Evolutionary conservation across 305 asterid genomes (phyloP).

Genomic region (Solanum hybrid): DNA sequence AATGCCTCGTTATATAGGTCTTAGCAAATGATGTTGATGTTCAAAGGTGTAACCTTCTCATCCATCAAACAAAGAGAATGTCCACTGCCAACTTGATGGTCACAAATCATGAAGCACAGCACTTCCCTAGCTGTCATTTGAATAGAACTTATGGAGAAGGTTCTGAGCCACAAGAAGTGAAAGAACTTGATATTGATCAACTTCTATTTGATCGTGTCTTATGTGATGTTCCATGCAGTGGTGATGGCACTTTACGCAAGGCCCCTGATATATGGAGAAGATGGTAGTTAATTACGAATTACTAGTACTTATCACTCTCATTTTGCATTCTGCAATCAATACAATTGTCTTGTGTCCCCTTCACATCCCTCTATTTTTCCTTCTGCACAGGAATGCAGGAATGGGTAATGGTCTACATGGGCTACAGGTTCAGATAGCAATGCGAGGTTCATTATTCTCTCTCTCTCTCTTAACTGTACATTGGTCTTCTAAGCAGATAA

Average conservation of each 20-base stretch:
- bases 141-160: constrained; percentile 4
- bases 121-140: constrained; percentile 18
- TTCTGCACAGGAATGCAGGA: constrained; percentile 62
- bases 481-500: not conserved
- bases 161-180: constrained; percentile 7
- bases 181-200: constrained; percentile 20
- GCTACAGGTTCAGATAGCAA: constrained; percentile 89
- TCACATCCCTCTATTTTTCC: not conserved
- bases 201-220: constrained; percentile 71
- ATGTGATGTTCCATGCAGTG: constrained; percentile 79
- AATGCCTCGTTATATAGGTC: constrained; percentile 5
- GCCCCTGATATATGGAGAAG: constrained; percentile 69
- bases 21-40: constrained; percentile 19
- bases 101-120: constrained; percentile 17
- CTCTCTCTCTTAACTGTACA: not conserved
- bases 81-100: constrained; percentile 20
- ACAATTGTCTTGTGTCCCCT: not conserved
- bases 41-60: constrained; percentile 17
- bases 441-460: constrained; percentile 54
- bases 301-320: not conserved
- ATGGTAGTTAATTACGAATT: constrained; percentile 7
- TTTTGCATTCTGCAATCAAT: not conserved
- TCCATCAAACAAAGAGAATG: constrained; percentile 19
- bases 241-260: constrained; percentile 77
- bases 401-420: constrained; percentile 90